Evolutionary conservation across 75 land plant species (phyloP).

Genomic region (Gnetum montanum): DNA sequence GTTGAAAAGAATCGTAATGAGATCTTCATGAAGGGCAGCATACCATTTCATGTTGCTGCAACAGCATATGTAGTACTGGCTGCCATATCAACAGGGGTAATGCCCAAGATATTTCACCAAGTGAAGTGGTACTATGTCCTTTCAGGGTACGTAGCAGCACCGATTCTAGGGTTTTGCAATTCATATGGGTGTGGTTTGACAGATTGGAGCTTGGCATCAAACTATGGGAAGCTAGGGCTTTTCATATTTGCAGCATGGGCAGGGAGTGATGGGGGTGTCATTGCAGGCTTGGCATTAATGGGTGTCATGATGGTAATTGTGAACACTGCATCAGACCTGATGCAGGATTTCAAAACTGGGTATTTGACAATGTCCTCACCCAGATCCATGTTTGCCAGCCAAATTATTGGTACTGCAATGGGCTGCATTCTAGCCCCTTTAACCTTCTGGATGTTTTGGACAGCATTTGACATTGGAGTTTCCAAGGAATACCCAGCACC

Average conservation of each 20-base stretch:
- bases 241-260: conserved; percentile 60
- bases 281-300: conserved; percentile 46
- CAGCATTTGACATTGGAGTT: conserved; percentile 30
- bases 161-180: conserved; percentile 52
- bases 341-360: conserved; percentile 62
- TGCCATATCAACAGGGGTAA: conserved; percentile 17
- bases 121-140: conserved; percentile 32
- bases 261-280: conserved; percentile 36
- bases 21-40: conserved; percentile 30
- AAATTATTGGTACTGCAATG: conserved; percentile 38
- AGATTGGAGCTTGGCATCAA: conserved; percentile 58
- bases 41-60: conserved; percentile 28
- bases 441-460: conserved; percentile 52
- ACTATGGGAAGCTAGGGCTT: conserved; percentile 51
- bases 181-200: conserved; percentile 58
- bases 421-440: conserved; percentile 42
- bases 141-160: conserved; percentile 39
- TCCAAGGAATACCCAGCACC: conserved; percentile 29
- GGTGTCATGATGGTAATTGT: conserved; percentile 69
- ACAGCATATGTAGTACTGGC: conserved; percentile 22
- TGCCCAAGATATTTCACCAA: conserved; percentile 33
- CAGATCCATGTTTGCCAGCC: conserved; percentile 54
- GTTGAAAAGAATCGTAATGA: conserved; percentile 12
- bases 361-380: conserved; percentile 50
- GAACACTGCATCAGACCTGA: conserved; percentile 48